Evolutionary conservation across 1,284 basidiomycete genomes (phyloP).

Genomic region (Volvariella surrecta): DNA sequence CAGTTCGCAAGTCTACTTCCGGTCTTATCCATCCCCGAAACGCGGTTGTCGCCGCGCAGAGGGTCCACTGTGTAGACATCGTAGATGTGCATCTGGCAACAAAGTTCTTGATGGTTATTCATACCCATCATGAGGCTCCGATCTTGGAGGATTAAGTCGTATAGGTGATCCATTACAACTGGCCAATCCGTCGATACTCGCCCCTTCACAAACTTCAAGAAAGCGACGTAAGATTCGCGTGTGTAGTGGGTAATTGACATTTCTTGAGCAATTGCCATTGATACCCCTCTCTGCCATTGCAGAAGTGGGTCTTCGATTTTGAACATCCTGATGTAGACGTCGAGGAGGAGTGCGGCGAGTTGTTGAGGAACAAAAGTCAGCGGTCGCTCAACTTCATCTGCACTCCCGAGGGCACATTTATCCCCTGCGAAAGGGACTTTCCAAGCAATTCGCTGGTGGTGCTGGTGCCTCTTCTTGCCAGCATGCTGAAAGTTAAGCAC

Average conservation of each 20-base stretch:
- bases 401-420: conserved; percentile 5
- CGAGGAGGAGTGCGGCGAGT: conserved; percentile 30
- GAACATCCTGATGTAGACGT: conserved; percentile 36
- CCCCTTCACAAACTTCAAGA: conserved; percentile 27
- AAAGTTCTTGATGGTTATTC: conserved; percentile 26
- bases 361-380: conserved; percentile 22
- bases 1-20: conserved; percentile 17
- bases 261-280: conserved; percentile 11
- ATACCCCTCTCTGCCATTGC: conserved; percentile 13
- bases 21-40: conserved; percentile 12
- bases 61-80: conserved; percentile 17
- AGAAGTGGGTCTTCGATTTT: conserved; percentile 21
- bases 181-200: conserved; percentile 17
- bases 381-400: conserved; percentile 3
- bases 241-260: conserved; percentile 31
- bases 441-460: conserved; percentile 36
- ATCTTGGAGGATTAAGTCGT: conserved; percentile 14
- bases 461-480: conserved; percentile 17
- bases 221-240: conserved; percentile 32
- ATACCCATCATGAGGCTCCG: conserved; percentile 20
- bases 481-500: conserved; percentile 8
- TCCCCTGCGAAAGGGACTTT: conserved; percentile 24
- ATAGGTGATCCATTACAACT: conserved; percentile 21
- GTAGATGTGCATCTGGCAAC: conserved; percentile 22
- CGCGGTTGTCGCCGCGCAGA: conserved; percentile 8